phyloP scores from a whole-genome alignment of 768 basidiomycete species.

The Phylloporus sp. region DNA sequence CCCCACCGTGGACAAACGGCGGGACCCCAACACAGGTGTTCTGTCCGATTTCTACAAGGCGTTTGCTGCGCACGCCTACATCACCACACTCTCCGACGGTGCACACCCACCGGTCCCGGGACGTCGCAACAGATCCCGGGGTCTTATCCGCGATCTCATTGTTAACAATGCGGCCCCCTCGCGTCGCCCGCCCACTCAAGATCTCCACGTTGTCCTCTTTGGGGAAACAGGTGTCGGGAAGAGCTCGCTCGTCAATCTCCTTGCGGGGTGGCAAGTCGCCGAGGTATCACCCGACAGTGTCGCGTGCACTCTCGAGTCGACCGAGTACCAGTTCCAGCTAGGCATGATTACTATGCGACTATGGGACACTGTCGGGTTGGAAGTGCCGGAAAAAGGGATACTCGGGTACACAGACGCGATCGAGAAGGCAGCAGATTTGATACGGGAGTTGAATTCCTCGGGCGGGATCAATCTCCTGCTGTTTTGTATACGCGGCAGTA shows the following conservation, averaged over 20 bases:
- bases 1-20: conserved; percentile 21
- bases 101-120: conserved; percentile 11
- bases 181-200: conserved; percentile 12
- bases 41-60: conserved; percentile 7
- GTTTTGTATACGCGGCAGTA: conserved; percentile 32
- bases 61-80: conserved; percentile 19
- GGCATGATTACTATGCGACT: conserved; percentile 20
- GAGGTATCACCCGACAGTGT: conserved; percentile 21
- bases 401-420: conserved; percentile 25
- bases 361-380: conserved; percentile 33
- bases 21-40: conserved; percentile 10
- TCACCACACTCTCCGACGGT: conserved; percentile 20
- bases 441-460: conserved; percentile 23
- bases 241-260: conserved; percentile 36
- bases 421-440: conserved; percentile 27
- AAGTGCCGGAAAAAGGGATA: conserved; percentile 17
- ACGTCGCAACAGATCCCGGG: conserved; percentile 22
- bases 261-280: conserved; percentile 30
- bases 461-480: conserved; percentile 30
- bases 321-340: conserved; percentile 25
- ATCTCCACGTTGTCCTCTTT: conserved; percentile 36
- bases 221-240: too few relatives aligned
- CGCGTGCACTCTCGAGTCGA: conserved; percentile 30
- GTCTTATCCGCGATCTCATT: conserved; percentile 20
- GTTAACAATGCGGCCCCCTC: conserved; percentile 20